Evolutionary conservation across 306 rosid species (phyloP).

Genomic region (Trifolium pratense): DNA sequence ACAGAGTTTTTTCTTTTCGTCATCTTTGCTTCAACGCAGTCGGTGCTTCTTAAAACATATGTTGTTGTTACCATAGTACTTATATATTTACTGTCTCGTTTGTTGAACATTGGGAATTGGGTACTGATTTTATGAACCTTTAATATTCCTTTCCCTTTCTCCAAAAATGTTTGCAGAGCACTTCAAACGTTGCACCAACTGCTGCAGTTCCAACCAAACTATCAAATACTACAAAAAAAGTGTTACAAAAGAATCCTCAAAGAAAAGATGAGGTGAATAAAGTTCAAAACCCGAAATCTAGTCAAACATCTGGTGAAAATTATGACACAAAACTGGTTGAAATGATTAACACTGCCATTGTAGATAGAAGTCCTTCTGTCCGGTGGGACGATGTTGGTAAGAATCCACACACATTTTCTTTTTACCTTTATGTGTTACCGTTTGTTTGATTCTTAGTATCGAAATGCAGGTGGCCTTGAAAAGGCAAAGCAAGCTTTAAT

Average conservation of each 20-base stretch:
- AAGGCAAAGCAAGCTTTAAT: slow-evolving; percentile 93
- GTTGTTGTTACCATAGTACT: background rate
- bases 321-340: slow-evolving; percentile 80
- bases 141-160: slow-evolving; percentile 30
- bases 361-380: slow-evolving; percentile 94
- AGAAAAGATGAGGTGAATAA: slow-evolving; percentile 56
- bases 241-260: slow-evolving; percentile 48
- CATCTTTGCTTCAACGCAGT: slow-evolving; percentile 14
- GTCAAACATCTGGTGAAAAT: slow-evolving; percentile 56
- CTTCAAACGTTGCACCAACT: slow-evolving; percentile 54
- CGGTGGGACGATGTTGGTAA: slow-evolving; percentile 98
- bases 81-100: background rate
- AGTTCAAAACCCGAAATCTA: slow-evolving; percentile 60
- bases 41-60: slow-evolving; percentile 2
- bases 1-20: slow-evolving; percentile 1
- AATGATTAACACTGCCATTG: slow-evolving; percentile 90
- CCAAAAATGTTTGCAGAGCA: slow-evolving; percentile 54
- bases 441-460: slow-evolving; percentile 44
- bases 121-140: slow-evolving; percentile 26
- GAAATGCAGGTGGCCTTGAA: slow-evolving; percentile 86
- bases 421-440: slow-evolving; percentile 23
- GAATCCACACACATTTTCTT: slow-evolving; percentile 30
- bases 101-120: slow-evolving; percentile 5
- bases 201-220: slow-evolving; percentile 50
- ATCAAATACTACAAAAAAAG: slow-evolving; percentile 54